phyloP scores from a whole-genome alignment of 2,329 filamentous ascomycete genomes.

The Aplosporella prunicola region DNA sequence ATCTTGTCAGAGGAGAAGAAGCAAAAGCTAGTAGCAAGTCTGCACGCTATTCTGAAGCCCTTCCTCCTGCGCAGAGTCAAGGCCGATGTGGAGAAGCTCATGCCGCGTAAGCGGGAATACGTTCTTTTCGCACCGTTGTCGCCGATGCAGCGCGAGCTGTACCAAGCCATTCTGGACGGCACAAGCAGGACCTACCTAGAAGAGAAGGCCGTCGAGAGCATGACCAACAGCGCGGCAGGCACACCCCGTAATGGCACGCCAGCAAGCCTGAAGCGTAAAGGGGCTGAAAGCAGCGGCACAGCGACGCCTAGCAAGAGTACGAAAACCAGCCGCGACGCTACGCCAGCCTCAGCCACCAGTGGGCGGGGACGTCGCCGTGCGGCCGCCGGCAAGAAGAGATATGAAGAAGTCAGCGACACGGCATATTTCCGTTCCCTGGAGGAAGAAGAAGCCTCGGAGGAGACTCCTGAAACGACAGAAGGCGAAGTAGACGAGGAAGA shows the following conservation, averaged over 20 bases:
- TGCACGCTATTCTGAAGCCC: conserved; percentile 88
- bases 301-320: conserved; percentile 57
- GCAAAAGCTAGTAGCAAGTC: conserved; percentile 70
- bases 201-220: conserved; percentile 60
- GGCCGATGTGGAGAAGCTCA: conserved; percentile 77
- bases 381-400: conserved; percentile 36
- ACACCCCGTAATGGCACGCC: conserved; percentile 38
- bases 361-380: conserved; percentile 43
- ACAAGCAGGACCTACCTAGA: conserved; percentile 54
- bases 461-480: conserved; percentile 33
- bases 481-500: conserved; percentile 54
- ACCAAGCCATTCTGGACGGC: conserved; percentile 59
- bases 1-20: conserved; percentile 71
- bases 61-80: conserved; percentile 83
- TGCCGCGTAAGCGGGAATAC: conserved; percentile 97
- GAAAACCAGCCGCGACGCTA: conserved; percentile 66
- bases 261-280: conserved; percentile 50
- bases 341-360: conserved; percentile 51
- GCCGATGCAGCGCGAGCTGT: conserved; percentile 80
- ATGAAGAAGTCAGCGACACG: conserved; percentile 66
- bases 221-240: conserved; percentile 38
- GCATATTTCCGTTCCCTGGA: conserved; percentile 75
- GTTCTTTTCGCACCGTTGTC: conserved; percentile 91
- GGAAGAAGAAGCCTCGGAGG: conserved; percentile 37
- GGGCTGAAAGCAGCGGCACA: conserved; percentile 25